Percentiles rank a stretch among this genome's conserved stretches.
These are phyloP conservation scores for Taiozyma sp. DNA, from an alignment of 1,139 yeast species.

Conservation along the genomic window DNA sequence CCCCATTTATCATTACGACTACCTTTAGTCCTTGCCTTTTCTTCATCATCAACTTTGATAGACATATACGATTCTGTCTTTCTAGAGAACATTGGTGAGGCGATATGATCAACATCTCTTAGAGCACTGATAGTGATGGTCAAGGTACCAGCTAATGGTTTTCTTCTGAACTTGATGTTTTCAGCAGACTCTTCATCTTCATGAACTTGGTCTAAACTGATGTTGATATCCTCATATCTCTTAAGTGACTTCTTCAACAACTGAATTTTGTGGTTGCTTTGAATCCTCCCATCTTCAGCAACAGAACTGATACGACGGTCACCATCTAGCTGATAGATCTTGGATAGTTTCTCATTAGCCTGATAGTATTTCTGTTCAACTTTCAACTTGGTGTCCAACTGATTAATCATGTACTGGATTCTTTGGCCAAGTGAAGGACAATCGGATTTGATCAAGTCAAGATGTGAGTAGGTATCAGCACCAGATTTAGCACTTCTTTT, in stretches of 20 bases:
- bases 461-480: slow-evolving; percentile 38
- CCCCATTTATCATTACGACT: slow-evolving; percentile 80
- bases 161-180: slow-evolving; percentile 69
- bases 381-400: slow-evolving; percentile 85
- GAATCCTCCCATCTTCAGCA: slow-evolving; percentile 83
- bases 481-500: slow-evolving; percentile 1
- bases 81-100: slow-evolving; percentile 72
- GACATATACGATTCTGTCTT: slow-evolving; percentile 77
- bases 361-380: slow-evolving; percentile 91
- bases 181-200: slow-evolving; percentile 62
- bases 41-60: slow-evolving; percentile 83
- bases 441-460: slow-evolving; percentile 86
- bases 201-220: slow-evolving; percentile 41
- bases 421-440: slow-evolving; percentile 95
- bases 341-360: slow-evolving; percentile 86
- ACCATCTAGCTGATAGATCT: slow-evolving; percentile 84
- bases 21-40: slow-evolving; percentile 68
- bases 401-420: slow-evolving; percentile 93
- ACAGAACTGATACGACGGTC: slow-evolving; percentile 82
- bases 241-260: slow-evolving; percentile 78
- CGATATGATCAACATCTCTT: slow-evolving; percentile 89
- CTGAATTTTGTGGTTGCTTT: slow-evolving; percentile 82
- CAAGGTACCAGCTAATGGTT: slow-evolving; percentile 78
- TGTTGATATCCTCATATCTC: slow-evolving; percentile 85
- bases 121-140: slow-evolving; percentile 68